Evolutionary conservation across 2,329 filamentous ascomycete species (phyloP).

Genomic region (Fusarium neocosmosporiellum): DNA sequence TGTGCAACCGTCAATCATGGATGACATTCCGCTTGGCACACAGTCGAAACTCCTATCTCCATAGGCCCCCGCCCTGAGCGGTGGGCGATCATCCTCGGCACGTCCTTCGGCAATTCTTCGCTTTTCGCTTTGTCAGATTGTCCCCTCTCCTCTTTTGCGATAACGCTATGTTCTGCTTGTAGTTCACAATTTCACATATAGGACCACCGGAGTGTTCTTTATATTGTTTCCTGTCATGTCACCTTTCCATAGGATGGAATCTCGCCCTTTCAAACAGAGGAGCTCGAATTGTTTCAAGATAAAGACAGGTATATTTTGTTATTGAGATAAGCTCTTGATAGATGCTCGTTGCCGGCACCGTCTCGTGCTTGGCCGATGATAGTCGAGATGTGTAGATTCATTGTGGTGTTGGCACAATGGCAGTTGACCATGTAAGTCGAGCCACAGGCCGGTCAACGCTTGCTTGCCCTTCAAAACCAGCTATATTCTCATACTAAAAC

Average conservation of each 20-base stretch:
- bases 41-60: background rate
- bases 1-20: background rate
- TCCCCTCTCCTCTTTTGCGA: conserved; percentile 32
- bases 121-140: conserved; percentile 28
- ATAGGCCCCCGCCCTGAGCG: background rate
- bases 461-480: background rate
- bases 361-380: background rate
- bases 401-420: background rate
- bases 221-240: background rate
- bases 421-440: background rate
- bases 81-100: background rate
- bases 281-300: background rate
- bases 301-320: background rate
- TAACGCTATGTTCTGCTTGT: background rate
- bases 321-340: background rate
- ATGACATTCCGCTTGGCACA: background rate
- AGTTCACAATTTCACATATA: background rate
- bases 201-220: background rate
- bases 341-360: background rate
- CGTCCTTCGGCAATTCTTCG: background rate
- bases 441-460: background rate
- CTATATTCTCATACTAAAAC: background rate
- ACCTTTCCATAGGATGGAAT: background rate
- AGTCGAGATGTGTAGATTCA: background rate
- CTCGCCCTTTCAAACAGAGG: background rate